These are phyloP conservation scores for Escallonia herrerae DNA, from an alignment of 129 eudicot genomes.

Conservation along the genomic window DNA sequence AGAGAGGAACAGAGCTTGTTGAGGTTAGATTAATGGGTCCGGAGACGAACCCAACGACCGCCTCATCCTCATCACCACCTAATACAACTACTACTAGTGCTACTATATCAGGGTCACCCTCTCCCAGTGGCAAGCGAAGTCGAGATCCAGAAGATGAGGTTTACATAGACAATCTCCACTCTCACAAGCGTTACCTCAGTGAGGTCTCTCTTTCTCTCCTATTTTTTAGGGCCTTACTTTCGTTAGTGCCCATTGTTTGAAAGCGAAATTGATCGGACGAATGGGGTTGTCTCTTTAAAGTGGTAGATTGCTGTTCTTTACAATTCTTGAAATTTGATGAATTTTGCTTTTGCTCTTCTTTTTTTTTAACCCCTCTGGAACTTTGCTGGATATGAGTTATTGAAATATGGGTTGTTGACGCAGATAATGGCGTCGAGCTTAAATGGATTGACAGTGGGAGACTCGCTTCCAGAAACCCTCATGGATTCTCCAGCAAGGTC, in stretches of 20 bases:
- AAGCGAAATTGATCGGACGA: too few species aligned
- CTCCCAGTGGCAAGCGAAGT: slow-evolving; percentile 58
- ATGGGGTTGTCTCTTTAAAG: not conserved
- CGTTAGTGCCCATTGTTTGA: too few species aligned
- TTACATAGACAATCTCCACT: slow-evolving; percentile 83
- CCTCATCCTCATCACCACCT: slow-evolving; percentile 20
- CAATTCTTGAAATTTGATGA: not conserved
- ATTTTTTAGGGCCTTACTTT: not conserved
- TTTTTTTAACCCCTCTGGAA: not conserved
- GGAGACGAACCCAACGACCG: slow-evolving; percentile 34
- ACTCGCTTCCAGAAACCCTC: slow-evolving; percentile 61
- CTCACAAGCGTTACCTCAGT: slow-evolving; percentile 94
- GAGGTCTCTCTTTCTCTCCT: slow-evolving; percentile 36
- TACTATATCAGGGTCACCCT: slow-evolving; percentile 35
- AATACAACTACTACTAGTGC: slow-evolving; percentile 29
- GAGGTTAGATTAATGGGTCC: slow-evolving; percentile 19
- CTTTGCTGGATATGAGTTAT: not conserved
- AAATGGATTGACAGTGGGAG: slow-evolving; percentile 87
- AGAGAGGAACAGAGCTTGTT: too few species aligned
- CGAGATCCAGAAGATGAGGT: slow-evolving; percentile 99
- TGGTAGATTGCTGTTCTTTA: not conserved
- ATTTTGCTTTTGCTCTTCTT: too few species aligned
- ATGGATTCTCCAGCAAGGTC: slow-evolving; percentile 89
- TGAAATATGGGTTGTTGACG: not conserved
- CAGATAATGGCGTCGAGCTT: slow-evolving; percentile 99